Base-by-base conservation (phyloP, 1,284 basidiomycete species). In the Taiwanofungus camphoratus region DNA sequence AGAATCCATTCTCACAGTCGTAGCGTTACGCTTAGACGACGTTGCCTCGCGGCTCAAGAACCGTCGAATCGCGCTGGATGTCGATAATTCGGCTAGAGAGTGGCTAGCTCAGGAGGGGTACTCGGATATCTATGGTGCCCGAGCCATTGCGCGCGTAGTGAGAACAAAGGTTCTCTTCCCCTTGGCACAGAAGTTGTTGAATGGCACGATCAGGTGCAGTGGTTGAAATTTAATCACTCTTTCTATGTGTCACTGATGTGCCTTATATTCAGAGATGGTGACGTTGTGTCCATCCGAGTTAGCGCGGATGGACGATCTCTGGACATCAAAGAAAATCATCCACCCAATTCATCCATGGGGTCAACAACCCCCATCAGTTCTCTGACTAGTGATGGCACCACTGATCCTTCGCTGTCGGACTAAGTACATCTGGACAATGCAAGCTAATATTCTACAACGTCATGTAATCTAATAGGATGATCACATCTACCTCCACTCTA, bases 31-130 rank as follows among this genome's bases (percentile, higher is more conserved):
- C 9, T 69, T 94, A 5, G 63, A 68, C 5, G 91, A 94, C 49
- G 78, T 94, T 0, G 74, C 80, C n/a, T 65, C 70, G 1, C 70
- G 89, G 27, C 68, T 95, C 29, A 70, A 69, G 49, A 66, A 75
- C 39, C 68, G 85, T 27, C 68, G 82, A 12, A 91, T 97, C 51
- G 74, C 64, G 5, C 67, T 97, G 24, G 76, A 91, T 39, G 79
- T 92, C 2, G 78, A 83, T 44, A 67, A 73, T 0, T 65, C 64
- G 1, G 86, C 89, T 2, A 68, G 70, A 31, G 68, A 76, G 3
- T 92, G 87, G 87, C 72, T 97, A 5, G 87, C 85, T 0, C 58
- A 76, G 48, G 70, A 82, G 43, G 94, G 94, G 0, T 95, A 92
- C 63, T 89, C 89, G 11, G 81, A 91, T 37, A 64, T 83, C 18